Evolutionary conservation across 345 rosid species (phyloP).

Genomic region (Aquilaria sinensis): DNA sequence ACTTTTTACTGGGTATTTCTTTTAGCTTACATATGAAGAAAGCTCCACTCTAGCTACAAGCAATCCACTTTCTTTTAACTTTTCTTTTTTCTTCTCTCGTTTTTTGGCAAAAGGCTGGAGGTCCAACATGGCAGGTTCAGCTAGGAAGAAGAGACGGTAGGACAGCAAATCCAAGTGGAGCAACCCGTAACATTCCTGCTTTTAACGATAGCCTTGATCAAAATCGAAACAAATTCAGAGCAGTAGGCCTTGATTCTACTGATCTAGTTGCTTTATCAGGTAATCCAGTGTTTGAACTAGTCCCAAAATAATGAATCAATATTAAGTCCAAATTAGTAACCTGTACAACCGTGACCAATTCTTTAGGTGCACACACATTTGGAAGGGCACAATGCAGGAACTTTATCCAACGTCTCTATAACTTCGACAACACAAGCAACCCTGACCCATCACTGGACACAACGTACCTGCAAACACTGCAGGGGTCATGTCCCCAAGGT

Average conservation of each 20-base stretch:
- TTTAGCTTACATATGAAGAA: no score
- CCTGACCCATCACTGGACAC: slow-evolving; percentile 13
- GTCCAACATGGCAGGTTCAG: slow-evolving; percentile 20
- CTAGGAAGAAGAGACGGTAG: slow-evolving; percentile 19
- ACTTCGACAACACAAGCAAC: slow-evolving; percentile 3
- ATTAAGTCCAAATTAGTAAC: no score
- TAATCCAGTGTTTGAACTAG: neutral
- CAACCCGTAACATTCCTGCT: slow-evolving; percentile 9
- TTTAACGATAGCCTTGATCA: slow-evolving; percentile 1
- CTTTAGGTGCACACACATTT: slow-evolving; percentile 17
- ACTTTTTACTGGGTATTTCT: neutral
- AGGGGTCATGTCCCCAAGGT: slow-evolving; percentile 5
- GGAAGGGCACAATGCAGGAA: slow-evolving; percentile 9
- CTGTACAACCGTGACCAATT: no score
- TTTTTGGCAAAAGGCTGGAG: slow-evolving; percentile 21
- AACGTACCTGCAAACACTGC: slow-evolving; percentile 8
- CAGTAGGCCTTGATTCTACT: slow-evolving; percentile 19
- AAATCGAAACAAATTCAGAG: neutral
- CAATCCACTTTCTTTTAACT: no score
- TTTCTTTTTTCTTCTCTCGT: neutral
- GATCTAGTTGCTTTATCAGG: slow-evolving; percentile 27
- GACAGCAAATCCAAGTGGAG: slow-evolving; percentile 7
- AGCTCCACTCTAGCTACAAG: no score
- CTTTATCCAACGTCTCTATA: slow-evolving; percentile 9
- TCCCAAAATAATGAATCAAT: neutral